Base-by-base conservation (phyloP, 441 rosid species). In the Erysimum cheiri region DNA sequence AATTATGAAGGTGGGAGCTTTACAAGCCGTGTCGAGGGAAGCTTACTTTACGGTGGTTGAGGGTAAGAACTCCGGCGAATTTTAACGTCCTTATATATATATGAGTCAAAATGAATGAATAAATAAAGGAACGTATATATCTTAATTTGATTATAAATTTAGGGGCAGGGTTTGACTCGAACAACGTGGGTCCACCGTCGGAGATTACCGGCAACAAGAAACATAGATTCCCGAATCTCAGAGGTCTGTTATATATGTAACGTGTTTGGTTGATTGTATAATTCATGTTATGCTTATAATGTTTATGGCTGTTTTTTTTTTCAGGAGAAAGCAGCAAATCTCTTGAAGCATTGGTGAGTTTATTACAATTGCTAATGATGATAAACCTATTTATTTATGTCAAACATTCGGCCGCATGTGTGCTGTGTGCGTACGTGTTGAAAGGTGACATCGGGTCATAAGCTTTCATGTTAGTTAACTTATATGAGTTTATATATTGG, bases 311-410 rank as follows among this genome's bases (percentile, higher is more conserved):
- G 28, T 2, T 24, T 36, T 46, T 46, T 37, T 17, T 6, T 1
- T 60, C 85, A 90, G 99, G 92, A 28, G 95, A 83, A 79, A 89
- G 85, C 63, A 58, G 77, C 61, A 87, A 84, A 49, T 90, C 97
- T 55, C 85, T 95, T 17, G 97, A 95, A 64, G 98, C 93, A 41
- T 29, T 92, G 93, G 98, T 90, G 70, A 84, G 86, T 82, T 37
- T 32, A 11, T 55, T 22, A 32, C 24, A 47, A 47, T 37, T 33
- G 29, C 54, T 46, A 48, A 29, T 49, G n/a, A 0, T 37, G n/a
- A 60, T 44, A 14, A 47, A n/a, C 49, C 29, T 28, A 22, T 39
- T 28, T 37, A 9, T 47, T 28, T 31, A 33, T 6, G 31, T 47
- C 17, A 9, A 28, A 35, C 47, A 8, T 60, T 61, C 26, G 3